Evolutionary conservation across 208 protist genomes (phyloP).

Genomic region (Herpetomonas muscarum): DNA sequence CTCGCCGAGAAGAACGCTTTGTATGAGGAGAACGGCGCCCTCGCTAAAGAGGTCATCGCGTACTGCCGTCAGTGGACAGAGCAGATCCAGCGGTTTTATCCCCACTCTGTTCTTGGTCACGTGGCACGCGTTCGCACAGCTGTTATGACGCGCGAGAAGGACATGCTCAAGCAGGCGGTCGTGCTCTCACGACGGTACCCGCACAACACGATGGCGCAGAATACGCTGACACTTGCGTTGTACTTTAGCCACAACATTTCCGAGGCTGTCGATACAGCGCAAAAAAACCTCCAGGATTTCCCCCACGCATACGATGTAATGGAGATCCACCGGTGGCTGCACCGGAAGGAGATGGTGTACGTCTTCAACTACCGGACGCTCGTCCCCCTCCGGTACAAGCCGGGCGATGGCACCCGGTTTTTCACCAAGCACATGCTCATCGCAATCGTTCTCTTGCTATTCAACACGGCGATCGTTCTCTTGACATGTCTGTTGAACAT

Average conservation of each 20-base stretch:
- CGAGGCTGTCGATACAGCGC: constrained; percentile 58
- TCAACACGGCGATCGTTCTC: constrained; percentile 35
- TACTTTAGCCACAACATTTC: constrained; percentile 63
- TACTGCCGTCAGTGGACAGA: constrained; percentile 36
- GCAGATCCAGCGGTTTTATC: constrained; percentile 53
- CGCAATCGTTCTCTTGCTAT: constrained; percentile 32
- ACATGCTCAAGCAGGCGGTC: constrained; percentile 46
- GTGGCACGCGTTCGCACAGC: constrained; percentile 27
- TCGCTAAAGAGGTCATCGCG: constrained; percentile 40
- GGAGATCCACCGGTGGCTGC: constrained; percentile 28
- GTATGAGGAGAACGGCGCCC: constrained; percentile 24
- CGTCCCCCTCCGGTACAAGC: constrained; percentile 48
- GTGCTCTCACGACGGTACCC: constrained; percentile 59
- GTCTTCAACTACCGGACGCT: constrained; percentile 68
- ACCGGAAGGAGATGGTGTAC: constrained; percentile 46
- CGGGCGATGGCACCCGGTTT: constrained; percentile 22
- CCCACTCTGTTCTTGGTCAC: constrained; percentile 42
- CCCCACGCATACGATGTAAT: constrained; percentile 53
- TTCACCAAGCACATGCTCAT: constrained; percentile 58
- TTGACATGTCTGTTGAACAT: constrained; percentile 52
- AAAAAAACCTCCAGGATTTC: constrained; percentile 68
- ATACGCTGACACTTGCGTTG: constrained; percentile 55
- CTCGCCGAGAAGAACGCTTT: constrained; percentile 15
- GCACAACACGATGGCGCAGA: constrained; percentile 52
- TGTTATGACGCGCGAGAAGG: constrained; percentile 28